Base-by-base conservation (phyloP, 1,139 yeast genomes). In the Suhomyces choctaworum region DNA sequence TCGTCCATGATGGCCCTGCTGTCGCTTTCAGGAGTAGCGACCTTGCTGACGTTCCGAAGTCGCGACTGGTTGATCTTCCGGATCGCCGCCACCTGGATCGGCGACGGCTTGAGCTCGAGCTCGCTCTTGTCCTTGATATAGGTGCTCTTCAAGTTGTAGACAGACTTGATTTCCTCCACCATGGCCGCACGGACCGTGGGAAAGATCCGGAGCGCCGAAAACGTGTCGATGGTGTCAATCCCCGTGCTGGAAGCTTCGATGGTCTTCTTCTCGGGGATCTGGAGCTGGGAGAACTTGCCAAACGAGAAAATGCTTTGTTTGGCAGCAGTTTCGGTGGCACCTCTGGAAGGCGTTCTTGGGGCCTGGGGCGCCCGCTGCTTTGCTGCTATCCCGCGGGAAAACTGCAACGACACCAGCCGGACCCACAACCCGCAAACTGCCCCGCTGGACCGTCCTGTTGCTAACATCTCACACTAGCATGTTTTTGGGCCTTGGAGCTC, bases 101-200 rank as follows among this genome's bases (percentile, higher is more conserved):
- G 71, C 0, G 72, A 56, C 1, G 76, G 76, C 33, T 54, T 58
- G 24, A 70, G 53, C 2, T 42, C 52, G 34, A 70, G 46, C 22
- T 61, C 65, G 2, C 57, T 57, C 39, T 64, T 62, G 29, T 50
- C 46, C 32, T 56, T 52, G 23, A 64, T 41, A 36, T 64, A 62
- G 2, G 73, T 64, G 40, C 56, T 66, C 35, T 57, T 63, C 41
- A 65, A 47, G 54, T 68, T 47, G 47, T 78, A 76, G 37, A 72
- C 76, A 2, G 62, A 55, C 34, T 66, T 66, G 36, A 87, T 77
- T 36, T 83, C 82, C n/a, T 73, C 62, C 10, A 74, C 60, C 57
- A 88, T 66, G 1, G 82, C 82, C 0, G 66, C 65, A 44, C 96
- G 65, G 1, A 90, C 84, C 1, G 71, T 69, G 0, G 92, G 88